Conservation (phyloP, 192 early-diverging fungal species). For the Dissophora ornata region DNA sequence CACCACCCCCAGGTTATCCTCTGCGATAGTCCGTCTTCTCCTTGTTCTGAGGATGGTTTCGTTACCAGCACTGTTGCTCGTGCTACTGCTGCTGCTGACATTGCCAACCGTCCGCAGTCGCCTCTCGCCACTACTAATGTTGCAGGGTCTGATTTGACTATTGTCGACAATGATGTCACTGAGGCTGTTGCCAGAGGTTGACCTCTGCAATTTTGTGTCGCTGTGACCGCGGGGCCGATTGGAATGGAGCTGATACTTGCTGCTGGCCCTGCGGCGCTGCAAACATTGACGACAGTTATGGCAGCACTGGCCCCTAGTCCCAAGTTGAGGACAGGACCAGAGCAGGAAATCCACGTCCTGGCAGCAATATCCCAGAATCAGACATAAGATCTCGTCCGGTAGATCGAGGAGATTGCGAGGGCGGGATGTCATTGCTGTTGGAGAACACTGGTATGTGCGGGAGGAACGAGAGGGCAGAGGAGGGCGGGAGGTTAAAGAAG, state of each 20-base stretch:
- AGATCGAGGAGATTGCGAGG: constrained; percentile 35
- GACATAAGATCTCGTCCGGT: constrained; percentile 28
- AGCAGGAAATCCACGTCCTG: constrained; percentile 27
- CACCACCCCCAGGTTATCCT: neutral
- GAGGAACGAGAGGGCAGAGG: neutral
- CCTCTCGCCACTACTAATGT: no score
- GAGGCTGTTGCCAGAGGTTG: neutral
- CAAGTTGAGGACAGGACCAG: constrained; percentile 30
- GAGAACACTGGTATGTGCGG: neutral
- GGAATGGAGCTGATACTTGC: neutral
- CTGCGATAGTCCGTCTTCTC: constrained; percentile 18
- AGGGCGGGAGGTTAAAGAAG: no score
- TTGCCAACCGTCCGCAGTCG: no score
- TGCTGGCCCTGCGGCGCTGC: constrained; percentile 2
- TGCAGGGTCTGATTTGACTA: neutral
- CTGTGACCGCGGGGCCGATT: constrained; percentile 2
- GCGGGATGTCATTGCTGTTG: constrained; percentile 1
- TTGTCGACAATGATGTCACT: neutral
- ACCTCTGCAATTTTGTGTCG: no score
- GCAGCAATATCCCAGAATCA: constrained; percentile 31
- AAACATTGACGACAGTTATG: constrained; percentile 35
- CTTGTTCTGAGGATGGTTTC: constrained; percentile 21
- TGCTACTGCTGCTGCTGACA: constrained; percentile 1
- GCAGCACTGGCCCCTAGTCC: constrained; percentile 18
- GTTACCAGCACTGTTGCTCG: neutral